These are phyloP conservation scores for Aegilops umbellulata DNA, from an alignment of 176 grass and related monocot species.

Conservation along the genomic window DNA sequence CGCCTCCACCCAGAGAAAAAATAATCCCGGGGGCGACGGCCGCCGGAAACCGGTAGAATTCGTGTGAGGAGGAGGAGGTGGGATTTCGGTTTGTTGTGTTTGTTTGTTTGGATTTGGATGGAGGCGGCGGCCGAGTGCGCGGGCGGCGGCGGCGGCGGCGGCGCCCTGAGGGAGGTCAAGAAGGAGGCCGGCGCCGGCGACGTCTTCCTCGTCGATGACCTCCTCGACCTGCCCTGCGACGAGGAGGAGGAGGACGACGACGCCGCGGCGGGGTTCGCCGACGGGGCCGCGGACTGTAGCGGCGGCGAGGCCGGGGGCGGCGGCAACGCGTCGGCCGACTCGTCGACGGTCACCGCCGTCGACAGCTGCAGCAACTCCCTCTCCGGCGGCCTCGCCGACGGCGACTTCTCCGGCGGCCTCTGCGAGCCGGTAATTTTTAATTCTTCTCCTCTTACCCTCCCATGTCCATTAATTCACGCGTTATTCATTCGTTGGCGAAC, in stretches of 20 bases:
- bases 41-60: neutral
- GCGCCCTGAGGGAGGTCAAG: slow-evolving; percentile 39
- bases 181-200: slow-evolving; percentile 49
- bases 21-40: neutral
- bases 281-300: neutral
- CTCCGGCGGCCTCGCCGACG: slow-evolving; percentile 57
- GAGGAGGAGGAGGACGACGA: slow-evolving; percentile 40
- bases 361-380: slow-evolving; percentile 92
- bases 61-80: neutral
- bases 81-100: neutral
- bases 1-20: neutral
- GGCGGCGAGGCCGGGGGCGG: neutral
- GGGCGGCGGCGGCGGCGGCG: neutral
- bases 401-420: slow-evolving; percentile 67
- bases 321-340: slow-evolving; percentile 54
- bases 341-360: slow-evolving; percentile 72
- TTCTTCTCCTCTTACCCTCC: neutral
- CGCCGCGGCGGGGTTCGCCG: neutral
- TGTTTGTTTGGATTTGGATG: slow-evolving; percentile 9
- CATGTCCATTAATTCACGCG: neutral
- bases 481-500: neutral
- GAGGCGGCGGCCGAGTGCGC: slow-evolving; percentile 35
- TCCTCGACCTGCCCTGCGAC: slow-evolving; percentile 76
- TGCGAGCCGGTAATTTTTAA: slow-evolving; percentile 69
- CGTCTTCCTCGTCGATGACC: slow-evolving; percentile 80